phyloP scores from a whole-genome alignment of 2,329 filamentous ascomycete species.

The Remersonia thermophila region DNA sequence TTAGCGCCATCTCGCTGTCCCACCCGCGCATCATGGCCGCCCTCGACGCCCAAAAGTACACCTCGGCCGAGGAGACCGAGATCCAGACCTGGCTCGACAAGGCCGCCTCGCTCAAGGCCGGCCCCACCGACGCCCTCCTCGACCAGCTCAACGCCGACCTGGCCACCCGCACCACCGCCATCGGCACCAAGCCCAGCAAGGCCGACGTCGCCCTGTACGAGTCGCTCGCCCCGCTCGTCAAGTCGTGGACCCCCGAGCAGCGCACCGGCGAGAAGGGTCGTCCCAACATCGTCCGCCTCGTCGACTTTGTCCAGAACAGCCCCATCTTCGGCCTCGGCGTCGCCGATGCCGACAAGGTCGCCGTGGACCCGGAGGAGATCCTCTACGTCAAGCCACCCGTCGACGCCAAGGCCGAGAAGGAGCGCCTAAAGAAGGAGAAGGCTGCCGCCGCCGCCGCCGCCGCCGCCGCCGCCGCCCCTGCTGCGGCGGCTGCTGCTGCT shows the following conservation, averaged over 20 bases:
- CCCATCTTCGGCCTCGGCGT: slow-evolving; percentile 60
- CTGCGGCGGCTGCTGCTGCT: slow-evolving; percentile 9
- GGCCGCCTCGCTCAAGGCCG: slow-evolving; percentile 54
- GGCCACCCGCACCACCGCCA: slow-evolving; percentile 73
- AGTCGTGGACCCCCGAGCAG: slow-evolving; percentile 72
- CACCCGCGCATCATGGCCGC: slow-evolving; percentile 45
- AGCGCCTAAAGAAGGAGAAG: slow-evolving; percentile 94
- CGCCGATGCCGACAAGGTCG: slow-evolving; percentile 60
- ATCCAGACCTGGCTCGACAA: slow-evolving; percentile 82
- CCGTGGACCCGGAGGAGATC: slow-evolving; percentile 66
- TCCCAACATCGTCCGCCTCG: slow-evolving; percentile 79
- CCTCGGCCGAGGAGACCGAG: slow-evolving; percentile 68
- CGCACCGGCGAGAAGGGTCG: slow-evolving; percentile 79
- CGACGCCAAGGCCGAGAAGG: slow-evolving; percentile 90
- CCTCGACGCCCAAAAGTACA: slow-evolving; percentile 58
- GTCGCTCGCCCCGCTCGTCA: slow-evolving; percentile 62
- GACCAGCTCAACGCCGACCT: slow-evolving; percentile 77
- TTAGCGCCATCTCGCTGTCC: slow-evolving; percentile 9
- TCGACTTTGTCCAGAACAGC: slow-evolving; percentile 93
- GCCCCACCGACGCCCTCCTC: slow-evolving; percentile 56
- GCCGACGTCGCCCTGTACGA: slow-evolving; percentile 79
- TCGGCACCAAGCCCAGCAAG: slow-evolving; percentile 79
- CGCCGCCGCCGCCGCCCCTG: slow-evolving; percentile 24
- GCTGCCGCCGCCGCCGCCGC: slow-evolving; percentile 49
- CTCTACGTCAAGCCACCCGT: slow-evolving; percentile 79